Evolutionary conservation across 164 flowering plant genomes (phyloP), one percentile per base, ranked within the genome.

Genomic region (Aristolochia contorta): DNA sequence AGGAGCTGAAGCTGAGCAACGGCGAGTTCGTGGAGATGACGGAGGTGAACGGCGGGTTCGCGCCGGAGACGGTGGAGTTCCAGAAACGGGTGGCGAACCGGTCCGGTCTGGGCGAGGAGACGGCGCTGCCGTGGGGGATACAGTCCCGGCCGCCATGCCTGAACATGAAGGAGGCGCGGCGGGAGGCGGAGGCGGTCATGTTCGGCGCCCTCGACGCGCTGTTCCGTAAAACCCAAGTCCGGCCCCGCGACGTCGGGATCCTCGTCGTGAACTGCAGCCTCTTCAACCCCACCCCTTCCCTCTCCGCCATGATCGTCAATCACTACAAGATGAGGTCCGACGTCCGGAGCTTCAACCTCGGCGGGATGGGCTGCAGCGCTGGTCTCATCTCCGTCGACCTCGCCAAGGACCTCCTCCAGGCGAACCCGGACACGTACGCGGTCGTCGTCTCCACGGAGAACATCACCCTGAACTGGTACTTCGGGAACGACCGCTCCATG

Each of bases 301-400:
- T 90, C 5, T 74, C 95, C 1, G 57, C 95, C 53, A 90, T 90
- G 97, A 82, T 90, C 19, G 83, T 90, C 14, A 90, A 90, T 63
- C 90, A 82, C 47, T 90, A 87, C 84, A 87, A 85, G 79, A 75
- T 90, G 57, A 62, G 84, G 46, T 60, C 77, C 1, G 84, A 82
- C 61, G 75, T 87, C 46, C 84, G 81, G 68, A 85, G 83, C 75
- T 87, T 70, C 74, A 89, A 89, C 51, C 87, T 90, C 13, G 89
- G 92, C 0, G 97, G 97, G 0, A 90, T 90, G 97, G 97, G 97
- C 0, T 90, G 97, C 75, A 82, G 91, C 56, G 97, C 97, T 0
- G 91, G 97, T 1, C 71, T 87, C 0, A 84, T 90, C 4, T 87
- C 97, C 6, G 57, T 87, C 41, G 89, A 85, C 65, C 78, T 90